Base-by-base conservation (phyloP, 805 yeast genomes). In the Saturnispora hagleri region DNA sequence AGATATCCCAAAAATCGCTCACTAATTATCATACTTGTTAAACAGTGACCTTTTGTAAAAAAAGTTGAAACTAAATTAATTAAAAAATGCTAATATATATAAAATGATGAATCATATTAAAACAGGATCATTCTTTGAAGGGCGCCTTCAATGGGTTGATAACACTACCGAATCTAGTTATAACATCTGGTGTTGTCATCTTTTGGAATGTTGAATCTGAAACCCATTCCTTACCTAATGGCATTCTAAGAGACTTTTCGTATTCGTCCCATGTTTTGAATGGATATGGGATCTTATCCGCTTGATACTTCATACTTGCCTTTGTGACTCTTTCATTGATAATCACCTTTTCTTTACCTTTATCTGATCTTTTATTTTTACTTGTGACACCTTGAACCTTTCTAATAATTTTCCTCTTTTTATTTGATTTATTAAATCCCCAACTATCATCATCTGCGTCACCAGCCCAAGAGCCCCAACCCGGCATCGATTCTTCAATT, bases 381-480 rank as follows among this genome's bases (percentile, higher is more conserved):
- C 76, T 75, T 38, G 79, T 84, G 47, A 89, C 82, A 46, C 99
- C 98, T 61, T 83, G 80, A 27, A 87, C 72, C 57, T 80, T 86
- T 60, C 85, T 80, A 35, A 84, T 74, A 51, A 85, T 74, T 64
- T 81, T 84, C 63, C 80, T 77, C 64, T 79, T 81, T 63, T 76
- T 31, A 31, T 31, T 75, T 54, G 72, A 71, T 58, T 63, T 53
- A 61, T 68, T 51, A 8, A 36, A 47, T 8, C 54, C 54, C 58
- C 57, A 52, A 28, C 56, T 53, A 46, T 49, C 55, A 31, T 57
- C 57, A 6, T 35, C 52, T 56, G 64, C 68, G 10, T 69, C 64
- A 38, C 97, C 97, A 10, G 91, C 86, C 99, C 99, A 93, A 43
- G 85, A 86, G 46, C 98, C 98, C 97, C 98, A 93, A 1, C 99